Conservation (phyloP, 257 asterid genomes). For the Perilla frutescens region DNA sequence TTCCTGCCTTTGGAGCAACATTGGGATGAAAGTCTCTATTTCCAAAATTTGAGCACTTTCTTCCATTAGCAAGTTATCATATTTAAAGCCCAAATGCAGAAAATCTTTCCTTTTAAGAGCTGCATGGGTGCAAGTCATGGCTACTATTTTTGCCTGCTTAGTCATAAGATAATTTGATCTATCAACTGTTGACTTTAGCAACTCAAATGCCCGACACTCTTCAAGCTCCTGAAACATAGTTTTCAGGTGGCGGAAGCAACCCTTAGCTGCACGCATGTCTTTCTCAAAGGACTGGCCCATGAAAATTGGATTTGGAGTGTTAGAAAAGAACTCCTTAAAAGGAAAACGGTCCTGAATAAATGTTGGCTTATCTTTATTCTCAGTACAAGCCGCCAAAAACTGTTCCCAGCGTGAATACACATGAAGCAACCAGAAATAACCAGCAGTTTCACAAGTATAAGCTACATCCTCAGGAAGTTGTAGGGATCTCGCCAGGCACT, state of each 20-base stretch:
- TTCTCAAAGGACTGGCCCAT: slow-evolving; percentile 72
- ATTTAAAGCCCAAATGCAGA: slow-evolving; percentile 87
- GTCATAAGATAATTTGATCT: slow-evolving; percentile 93
- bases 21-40: slow-evolving; percentile 96
- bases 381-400: slow-evolving; percentile 79
- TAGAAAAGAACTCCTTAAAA: slow-evolving; percentile 84
- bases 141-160: slow-evolving; percentile 97
- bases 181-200: slow-evolving; percentile 95
- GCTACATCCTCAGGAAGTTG: slow-evolving; percentile 96
- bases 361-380: slow-evolving; percentile 69
- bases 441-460: slow-evolving; percentile 98
- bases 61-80: slow-evolving; percentile 96
- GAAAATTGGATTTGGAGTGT: slow-evolving; percentile 78
- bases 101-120: slow-evolving; percentile 98
- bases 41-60: slow-evolving; percentile 99
- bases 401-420: slow-evolving; percentile 98
- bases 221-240: slow-evolving; percentile 98
- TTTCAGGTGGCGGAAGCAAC: slow-evolving; percentile 91
- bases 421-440: slow-evolving; percentile 96
- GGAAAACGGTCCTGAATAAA: slow-evolving; percentile 85
- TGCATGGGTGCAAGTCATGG: slow-evolving; percentile 99
- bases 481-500: slow-evolving; percentile 91
- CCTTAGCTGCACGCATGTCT: slow-evolving; percentile 94
- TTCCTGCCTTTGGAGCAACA: slow-evolving; percentile 99
- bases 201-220: slow-evolving; percentile 98